Evolutionary conservation across 2,329 filamentous ascomycete species (phyloP), one percentile per base, ranked within the genome.

Genomic region (Penicillium occitanis): DNA sequence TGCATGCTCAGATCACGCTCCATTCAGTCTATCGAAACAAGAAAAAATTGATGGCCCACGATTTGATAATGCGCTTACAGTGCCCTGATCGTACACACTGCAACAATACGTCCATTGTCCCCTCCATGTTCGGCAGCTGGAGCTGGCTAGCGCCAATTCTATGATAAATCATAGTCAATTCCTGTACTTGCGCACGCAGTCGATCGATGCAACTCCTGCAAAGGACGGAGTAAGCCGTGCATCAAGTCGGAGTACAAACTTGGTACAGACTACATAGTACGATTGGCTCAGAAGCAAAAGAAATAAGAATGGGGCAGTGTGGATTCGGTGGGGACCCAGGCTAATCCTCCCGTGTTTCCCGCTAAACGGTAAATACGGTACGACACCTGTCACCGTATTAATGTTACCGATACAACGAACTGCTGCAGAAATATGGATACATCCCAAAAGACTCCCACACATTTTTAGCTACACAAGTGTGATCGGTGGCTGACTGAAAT

Each of bases 401-500:
- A 35, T 8, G 6, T 35, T 61, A 61, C 42, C 28, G n/a, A 22
- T 35, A 33, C 42, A 44, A 59, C 57, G 37, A n/a, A 51, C 48
- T 51, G 14, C 13, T 53, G 50, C 50, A n/a, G 6, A n/a, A 33
- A n/a, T 10, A 33, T 33, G 50, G 50, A 35, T 53, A 53, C 50
- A 53, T 53, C 25, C 14, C 28, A 53, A 35, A 55, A 35, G 30
- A 35, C 13, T 28, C 37, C 30, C n/a, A 19, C 4, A 19, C 10
- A 55, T 22, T 55, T 51, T 37, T 55, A 62, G 48, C 44, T n/a
- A 40, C 19, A n/a, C 46, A 51, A 22, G 42, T 30, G n/a, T 19
- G 44, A 35, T 61, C 59, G 17, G 51, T 62, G 60, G 60, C 60
- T 62, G 60, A 50, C 60, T 62, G 60, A 25, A 62, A 28, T 28